Conservation (phyloP, 176 grass and related monocot species). For the Eremochloa ophiuroides region DNA sequence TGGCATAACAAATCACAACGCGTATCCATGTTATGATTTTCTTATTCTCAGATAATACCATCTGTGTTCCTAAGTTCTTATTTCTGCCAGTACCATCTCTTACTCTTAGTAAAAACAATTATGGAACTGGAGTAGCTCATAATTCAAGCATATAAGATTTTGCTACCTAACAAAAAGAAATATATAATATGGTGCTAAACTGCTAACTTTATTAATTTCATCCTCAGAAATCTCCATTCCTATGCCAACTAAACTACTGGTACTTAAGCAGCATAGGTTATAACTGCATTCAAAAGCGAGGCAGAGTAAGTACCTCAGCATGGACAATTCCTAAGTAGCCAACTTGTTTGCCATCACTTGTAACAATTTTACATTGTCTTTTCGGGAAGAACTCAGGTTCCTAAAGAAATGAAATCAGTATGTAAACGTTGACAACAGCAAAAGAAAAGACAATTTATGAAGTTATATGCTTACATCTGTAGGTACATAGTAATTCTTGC, state of each 20-base stretch:
- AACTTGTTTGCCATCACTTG: constrained; percentile 58
- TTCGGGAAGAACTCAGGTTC: constrained; percentile 90
- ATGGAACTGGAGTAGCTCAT: not conserved
- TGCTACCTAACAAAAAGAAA: not conserved
- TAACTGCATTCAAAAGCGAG: not conserved
- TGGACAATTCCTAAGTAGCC: constrained; percentile 87
- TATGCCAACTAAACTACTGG: not conserved
- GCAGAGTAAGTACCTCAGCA: constrained; percentile 53
- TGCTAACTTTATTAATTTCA: not conserved
- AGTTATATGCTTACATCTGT: constrained; percentile 59
- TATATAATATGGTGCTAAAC: not conserved
- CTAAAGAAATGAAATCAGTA: constrained; percentile 36
- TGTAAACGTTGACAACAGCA: constrained; percentile 7
- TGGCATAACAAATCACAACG: not conserved
- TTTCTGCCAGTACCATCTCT: not conserved
- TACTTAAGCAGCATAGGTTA: not conserved
- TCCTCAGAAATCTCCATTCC: not conserved
- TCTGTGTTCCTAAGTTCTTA: not conserved
- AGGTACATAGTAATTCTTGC: constrained; percentile 51
- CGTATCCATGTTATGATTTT: not conserved
- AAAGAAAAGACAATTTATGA: constrained; percentile 1
- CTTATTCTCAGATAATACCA: not conserved
- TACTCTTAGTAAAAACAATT: not conserved
- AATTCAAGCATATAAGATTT: not conserved
- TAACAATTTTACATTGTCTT: constrained; percentile 82